Percentiles rank a stretch among this genome's conserved stretches.
Conservation (phyloP, 2,329 filamentous ascomycete genomes). For the Fusarium fujikuroi region DNA sequence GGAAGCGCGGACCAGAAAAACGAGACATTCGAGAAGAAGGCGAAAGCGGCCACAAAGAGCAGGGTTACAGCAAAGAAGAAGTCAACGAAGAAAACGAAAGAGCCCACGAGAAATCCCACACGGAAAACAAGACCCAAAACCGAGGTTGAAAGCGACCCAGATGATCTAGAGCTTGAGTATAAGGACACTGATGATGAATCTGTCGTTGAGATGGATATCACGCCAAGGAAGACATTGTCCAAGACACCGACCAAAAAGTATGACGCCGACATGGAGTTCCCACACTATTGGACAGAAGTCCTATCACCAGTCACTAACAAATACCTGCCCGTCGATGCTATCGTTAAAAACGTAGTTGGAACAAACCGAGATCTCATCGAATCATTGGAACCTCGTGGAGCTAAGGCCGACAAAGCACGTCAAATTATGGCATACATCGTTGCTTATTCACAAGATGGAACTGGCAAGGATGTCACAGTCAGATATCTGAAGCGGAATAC, state of each 20-base stretch:
- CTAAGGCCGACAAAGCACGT: constrained; percentile 83
- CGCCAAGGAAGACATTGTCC: constrained; percentile 52
- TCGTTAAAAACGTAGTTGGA: constrained; percentile 75
- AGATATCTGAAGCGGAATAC: constrained; percentile 85
- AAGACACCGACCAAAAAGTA: constrained; percentile 62
- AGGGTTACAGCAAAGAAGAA: constrained; percentile 2
- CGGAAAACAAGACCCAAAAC: constrained; percentile 21
- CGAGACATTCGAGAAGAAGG: constrained; percentile 10
- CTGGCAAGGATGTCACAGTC: constrained; percentile 93
- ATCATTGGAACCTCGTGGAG: constrained; percentile 83
- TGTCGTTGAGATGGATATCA: constrained; percentile 64
- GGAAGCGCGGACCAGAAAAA: constrained; percentile 4
- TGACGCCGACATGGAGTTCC: constrained; percentile 82
- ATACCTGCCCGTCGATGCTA: constrained; percentile 81
- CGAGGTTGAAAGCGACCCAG: constrained; percentile 52
- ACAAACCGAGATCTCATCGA: constrained; percentile 78
- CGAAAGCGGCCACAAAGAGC: neutral
- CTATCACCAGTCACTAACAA: constrained; percentile 83
- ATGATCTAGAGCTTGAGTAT: constrained; percentile 55
- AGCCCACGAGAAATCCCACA: constrained; percentile 27
- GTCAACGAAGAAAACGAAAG: constrained; percentile 17
- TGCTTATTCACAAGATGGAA: constrained; percentile 83
- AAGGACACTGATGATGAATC: constrained; percentile 68
- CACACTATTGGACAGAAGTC: constrained; percentile 94
- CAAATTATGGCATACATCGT: constrained; percentile 92